These are phyloP conservation scores for Lodderomyces metapsilosis DNA, from an alignment of 1,139 yeast species.

Conservation along the genomic window DNA sequence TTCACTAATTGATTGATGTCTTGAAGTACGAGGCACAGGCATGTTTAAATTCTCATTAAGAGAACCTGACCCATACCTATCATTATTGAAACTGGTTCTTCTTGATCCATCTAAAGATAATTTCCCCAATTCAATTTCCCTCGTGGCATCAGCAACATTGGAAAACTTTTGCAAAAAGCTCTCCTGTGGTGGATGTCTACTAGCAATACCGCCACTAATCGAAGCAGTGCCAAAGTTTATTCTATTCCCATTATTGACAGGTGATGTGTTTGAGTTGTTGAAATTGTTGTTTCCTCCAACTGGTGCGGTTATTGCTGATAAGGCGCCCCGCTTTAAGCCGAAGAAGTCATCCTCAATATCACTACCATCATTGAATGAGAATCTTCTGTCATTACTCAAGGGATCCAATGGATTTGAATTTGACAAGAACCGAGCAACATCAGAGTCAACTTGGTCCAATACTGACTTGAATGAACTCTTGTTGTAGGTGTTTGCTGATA, in stretches of 20 bases:
- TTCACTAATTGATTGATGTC: constrained; percentile 63
- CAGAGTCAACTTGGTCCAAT: constrained; percentile 44
- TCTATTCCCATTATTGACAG: constrained; percentile 13
- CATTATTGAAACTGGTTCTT: constrained; percentile 48
- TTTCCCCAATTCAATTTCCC: constrained; percentile 58
- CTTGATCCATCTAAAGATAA: constrained; percentile 33
- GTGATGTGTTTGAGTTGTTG: constrained; percentile 7
- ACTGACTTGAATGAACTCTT: constrained; percentile 26
- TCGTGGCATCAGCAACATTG: constrained; percentile 75
- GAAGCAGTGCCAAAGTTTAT: constrained; percentile 59
- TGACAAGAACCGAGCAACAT: constrained; percentile 44
- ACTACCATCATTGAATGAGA: constrained; percentile 45
- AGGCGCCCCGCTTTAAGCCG: constrained; percentile 47
- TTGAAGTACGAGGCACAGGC: constrained; percentile 36
- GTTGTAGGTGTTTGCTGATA: constrained; percentile 6
- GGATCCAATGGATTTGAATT: constrained; percentile 11
- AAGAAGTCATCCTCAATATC: constrained; percentile 46
- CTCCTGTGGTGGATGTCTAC: constrained; percentile 48
- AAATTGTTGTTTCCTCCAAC: constrained; percentile 16
- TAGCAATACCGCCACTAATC: constrained; percentile 57
- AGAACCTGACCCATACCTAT: constrained; percentile 27
- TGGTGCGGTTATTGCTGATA: constrained; percentile 48
- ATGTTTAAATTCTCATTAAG: constrained; percentile 52
- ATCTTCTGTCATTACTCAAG: constrained; percentile 21
- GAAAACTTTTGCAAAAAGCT: constrained; percentile 66